Evolutionary conservation across 257 asterid genomes (phyloP).

Genomic region (Marsdenia floribunda): DNA sequence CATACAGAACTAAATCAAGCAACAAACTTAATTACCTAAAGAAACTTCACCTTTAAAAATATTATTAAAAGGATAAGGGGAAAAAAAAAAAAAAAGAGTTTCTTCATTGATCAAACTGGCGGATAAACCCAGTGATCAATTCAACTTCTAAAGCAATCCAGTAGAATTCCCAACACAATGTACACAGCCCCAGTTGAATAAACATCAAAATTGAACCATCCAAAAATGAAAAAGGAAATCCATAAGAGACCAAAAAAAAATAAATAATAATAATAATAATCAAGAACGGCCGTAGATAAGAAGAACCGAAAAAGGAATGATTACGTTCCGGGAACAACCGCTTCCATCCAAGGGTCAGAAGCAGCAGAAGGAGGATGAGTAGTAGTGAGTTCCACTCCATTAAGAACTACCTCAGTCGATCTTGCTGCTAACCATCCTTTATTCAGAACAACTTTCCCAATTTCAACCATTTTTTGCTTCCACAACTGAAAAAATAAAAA

Average conservation of each 20-base stretch:
- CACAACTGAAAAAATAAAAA: neutral
- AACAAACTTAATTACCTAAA: neutral
- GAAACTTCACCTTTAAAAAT: neutral
- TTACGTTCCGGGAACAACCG: conserved; percentile 96
- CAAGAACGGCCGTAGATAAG: neutral
- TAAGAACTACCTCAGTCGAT: conserved; percentile 63
- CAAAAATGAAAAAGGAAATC: neutral
- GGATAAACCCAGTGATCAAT: neutral
- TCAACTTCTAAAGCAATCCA: neutral
- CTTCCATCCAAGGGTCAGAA: conserved; percentile 75
- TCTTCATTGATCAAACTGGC: neutral
- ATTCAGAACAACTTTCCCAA: conserved; percentile 64
- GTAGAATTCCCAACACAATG: neutral
- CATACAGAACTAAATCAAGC: neutral
- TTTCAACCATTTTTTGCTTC: conserved; percentile 32
- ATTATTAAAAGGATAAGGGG: neutral
- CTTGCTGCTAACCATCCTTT: conserved; percentile 90
- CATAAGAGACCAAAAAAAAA: neutral
- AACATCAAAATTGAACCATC: neutral
- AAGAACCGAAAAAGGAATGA: neutral
- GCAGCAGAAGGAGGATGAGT: conserved; percentile 49
- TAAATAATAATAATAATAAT: neutral
- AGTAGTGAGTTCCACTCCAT: conserved; percentile 85
- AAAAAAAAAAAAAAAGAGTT: neutral
- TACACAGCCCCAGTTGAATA: neutral